A percentile compares a stretch with the other conserved stretches of the same genome.
These are phyloP conservation scores for Hymenoscyphus salicellus DNA, from an alignment of 2,329 filamentous ascomycete genomes.

Conservation along the genomic window DNA sequence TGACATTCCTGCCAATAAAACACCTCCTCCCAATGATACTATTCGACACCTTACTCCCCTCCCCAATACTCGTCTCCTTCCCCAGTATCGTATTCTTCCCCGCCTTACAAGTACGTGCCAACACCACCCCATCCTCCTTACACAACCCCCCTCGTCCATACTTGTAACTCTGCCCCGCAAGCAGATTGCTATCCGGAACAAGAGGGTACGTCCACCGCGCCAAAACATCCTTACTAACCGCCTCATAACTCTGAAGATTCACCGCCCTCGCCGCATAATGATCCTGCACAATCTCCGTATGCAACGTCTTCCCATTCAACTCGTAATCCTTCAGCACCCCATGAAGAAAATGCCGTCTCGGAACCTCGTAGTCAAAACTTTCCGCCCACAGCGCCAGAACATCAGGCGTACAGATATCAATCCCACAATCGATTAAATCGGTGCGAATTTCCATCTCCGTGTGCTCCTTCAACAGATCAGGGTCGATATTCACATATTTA, in stretches of 20 bases:
- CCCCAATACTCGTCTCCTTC: slow-evolving; percentile 69
- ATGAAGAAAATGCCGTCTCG: slow-evolving; percentile 82
- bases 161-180: slow-evolving; percentile 73
- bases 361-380: slow-evolving; percentile 93
- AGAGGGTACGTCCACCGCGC: slow-evolving; percentile 85
- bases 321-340: slow-evolving; percentile 96
- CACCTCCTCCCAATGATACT: slow-evolving; percentile 83
- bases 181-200: slow-evolving; percentile 82
- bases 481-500: slow-evolving; percentile 69
- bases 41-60: slow-evolving; percentile 66
- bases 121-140: slow-evolving; percentile 72
- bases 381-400: slow-evolving; percentile 94
- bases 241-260: slow-evolving; percentile 85
- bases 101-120: slow-evolving; percentile 70
- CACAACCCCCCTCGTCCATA: slow-evolving; percentile 68
- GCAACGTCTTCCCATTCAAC: slow-evolving; percentile 93
- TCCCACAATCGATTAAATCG: slow-evolving; percentile 88
- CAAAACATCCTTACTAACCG: slow-evolving; percentile 82
- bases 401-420: slow-evolving; percentile 96
- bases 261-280: slow-evolving; percentile 83
- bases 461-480: slow-evolving; percentile 70
- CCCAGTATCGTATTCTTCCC: slow-evolving; percentile 72
- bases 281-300: slow-evolving; percentile 78
- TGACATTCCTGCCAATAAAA: slow-evolving; percentile 80
- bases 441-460: slow-evolving; percentile 76